Evolutionary conservation across 2,329 filamentous ascomycete genomes (phyloP), one percentile per base, ranked within the genome.

Genomic region (Penicillium expansum): DNA sequence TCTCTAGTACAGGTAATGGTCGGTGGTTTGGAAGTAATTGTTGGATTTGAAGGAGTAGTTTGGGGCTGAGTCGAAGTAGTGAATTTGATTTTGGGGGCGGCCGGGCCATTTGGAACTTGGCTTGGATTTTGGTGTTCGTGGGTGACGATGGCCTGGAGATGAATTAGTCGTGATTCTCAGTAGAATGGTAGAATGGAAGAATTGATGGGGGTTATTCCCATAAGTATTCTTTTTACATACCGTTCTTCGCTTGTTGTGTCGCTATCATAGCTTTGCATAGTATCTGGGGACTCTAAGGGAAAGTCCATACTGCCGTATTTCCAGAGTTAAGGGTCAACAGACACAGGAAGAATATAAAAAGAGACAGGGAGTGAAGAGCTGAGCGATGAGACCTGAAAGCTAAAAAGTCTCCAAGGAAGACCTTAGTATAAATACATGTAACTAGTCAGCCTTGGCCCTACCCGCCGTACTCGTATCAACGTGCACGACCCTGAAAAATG

Each of bases 21-120:
- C 67, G 63, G 16, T 62, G 57, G 10, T 62, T 62, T 14, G 53
- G 44, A 4, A 56, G 55, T 30, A 72, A 47, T 62, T 72, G 70
- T 61, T 73, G 70, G 51, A 73, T 67, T 63, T 73, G 70, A 2
- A 73, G 66, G 5, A 70, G 59, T 22, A 71, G 61, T 22, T 67
- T 67, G 10, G 70, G 58, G 27, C 62, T 58, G 39, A 72, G 62
- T 5, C 69, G 66, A 11, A 73, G 59, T 7, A 60, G 52, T 49
- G 61, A 55, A 30, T 50, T 58, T 22, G 65, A 66, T 64, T 70
- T 72, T 13, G 69, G 66, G 5, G 70, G 66, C 13, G 69, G 70
- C 30, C 63, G 66, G 10, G 70, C 70, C 33, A 72, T 64, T 39
- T 66, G 62, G 54, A 73, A 73, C 30, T 59, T 61, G 18, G 63